These are phyloP conservation scores for Elongisporangium prolatum DNA, from an alignment of 352 stramenopile species.

Conservation along the genomic window DNA sequence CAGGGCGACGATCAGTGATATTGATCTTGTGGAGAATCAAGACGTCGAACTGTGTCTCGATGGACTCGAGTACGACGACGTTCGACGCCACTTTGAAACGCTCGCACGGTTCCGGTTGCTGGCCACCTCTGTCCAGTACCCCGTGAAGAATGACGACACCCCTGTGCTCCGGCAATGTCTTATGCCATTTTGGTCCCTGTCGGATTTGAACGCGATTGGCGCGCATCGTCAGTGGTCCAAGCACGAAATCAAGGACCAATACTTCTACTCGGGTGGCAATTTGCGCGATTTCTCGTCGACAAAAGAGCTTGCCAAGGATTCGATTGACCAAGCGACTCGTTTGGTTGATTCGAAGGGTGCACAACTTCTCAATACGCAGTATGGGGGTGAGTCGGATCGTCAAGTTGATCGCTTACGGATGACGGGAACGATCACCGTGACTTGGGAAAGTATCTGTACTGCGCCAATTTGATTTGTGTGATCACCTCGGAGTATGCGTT, in stretches of 20 bases:
- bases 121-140: conserved; percentile 15
- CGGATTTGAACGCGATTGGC: conserved; percentile 19
- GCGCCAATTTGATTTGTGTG: conserved; percentile 7
- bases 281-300: conserved; percentile 17
- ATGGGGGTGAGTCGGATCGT: too few species aligned
- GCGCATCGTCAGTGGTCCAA: conserved; percentile 9
- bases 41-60: too few species aligned
- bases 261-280: conserved; percentile 20
- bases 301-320: not conserved
- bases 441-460: conserved; percentile 6
- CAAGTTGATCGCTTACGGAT: too few species aligned
- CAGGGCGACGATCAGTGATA: conserved; percentile 12
- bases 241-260: conserved; percentile 15
- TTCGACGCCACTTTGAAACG: conserved; percentile 7
- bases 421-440: too few species aligned
- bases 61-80: conserved; percentile 7
- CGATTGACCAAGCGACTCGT: too few species aligned
- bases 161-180: conserved; percentile 16
- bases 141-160: conserved; percentile 13
- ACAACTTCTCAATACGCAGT: too few species aligned
- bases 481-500: conserved; percentile 23
- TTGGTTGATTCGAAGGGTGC: too few species aligned
- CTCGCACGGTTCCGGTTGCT: conserved; percentile 16
- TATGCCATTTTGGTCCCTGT: conserved; percentile 19
- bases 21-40: too few species aligned